A percentile compares a stretch with the other conserved stretches of the same genome.
phyloP scores from a whole-genome alignment of 1,284 basidiomycete genomes.

The Cutaneotrichosporon dermatis region DNA sequence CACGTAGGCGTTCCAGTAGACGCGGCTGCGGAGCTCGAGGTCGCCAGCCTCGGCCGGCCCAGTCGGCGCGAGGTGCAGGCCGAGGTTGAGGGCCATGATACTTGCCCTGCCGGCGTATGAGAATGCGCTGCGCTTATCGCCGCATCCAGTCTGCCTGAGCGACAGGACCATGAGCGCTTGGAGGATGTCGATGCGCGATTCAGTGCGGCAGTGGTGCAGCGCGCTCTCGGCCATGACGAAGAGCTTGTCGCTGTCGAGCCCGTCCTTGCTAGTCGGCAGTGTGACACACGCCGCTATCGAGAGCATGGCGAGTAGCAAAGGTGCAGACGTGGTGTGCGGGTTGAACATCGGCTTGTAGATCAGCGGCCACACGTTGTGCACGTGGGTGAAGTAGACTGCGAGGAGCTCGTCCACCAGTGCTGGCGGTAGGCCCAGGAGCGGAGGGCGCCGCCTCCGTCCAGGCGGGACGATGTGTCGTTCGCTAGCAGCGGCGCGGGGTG shows the following conservation, averaged over 20 bases:
- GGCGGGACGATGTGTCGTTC: conserved; percentile 1
- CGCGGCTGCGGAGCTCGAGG: conserved; percentile 43
- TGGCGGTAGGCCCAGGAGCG: conserved; percentile 27
- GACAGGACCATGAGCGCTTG: conserved; percentile 49
- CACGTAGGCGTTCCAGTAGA: conserved; percentile 50
- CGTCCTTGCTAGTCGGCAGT: conserved; percentile 56
- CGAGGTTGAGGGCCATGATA: conserved; percentile 49
- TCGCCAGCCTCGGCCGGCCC: conserved; percentile 27
- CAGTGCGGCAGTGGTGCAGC: conserved; percentile 28
- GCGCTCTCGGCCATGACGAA: conserved; percentile 36
- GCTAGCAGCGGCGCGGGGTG: background rate
- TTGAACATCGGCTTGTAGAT: conserved; percentile 46
- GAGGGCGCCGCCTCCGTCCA: conserved; percentile 8
- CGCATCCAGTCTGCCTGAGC: conserved; percentile 49
- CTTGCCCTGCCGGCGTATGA: conserved; percentile 47
- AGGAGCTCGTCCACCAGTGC: conserved; percentile 34
- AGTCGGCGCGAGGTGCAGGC: conserved; percentile 41
- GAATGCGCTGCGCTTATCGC: conserved; percentile 48
- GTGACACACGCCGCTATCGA: conserved; percentile 40
- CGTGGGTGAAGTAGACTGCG: conserved; percentile 40
- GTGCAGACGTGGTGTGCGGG: conserved; percentile 29
- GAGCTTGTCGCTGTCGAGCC: conserved; percentile 62
- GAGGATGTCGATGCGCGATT: conserved; percentile 36
- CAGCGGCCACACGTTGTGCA: conserved; percentile 47
- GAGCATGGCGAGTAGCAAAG: conserved; percentile 40